Base-by-base conservation (phyloP, 352 stramenopile species). In the Phytophthora vignae region DNA sequence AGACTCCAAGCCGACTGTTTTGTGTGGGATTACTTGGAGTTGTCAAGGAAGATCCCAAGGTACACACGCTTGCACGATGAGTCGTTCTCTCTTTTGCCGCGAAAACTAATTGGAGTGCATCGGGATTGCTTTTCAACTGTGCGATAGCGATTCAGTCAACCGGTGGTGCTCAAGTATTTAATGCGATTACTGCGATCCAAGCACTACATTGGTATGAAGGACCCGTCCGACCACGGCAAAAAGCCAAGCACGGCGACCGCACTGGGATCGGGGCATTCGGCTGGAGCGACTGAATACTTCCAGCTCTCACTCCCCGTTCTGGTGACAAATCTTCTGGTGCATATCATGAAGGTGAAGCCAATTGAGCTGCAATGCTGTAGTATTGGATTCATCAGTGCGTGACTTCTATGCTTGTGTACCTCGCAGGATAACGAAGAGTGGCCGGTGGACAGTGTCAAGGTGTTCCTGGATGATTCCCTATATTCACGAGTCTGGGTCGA, bases 391-490 rank as follows among this genome's bases (percentile, higher is more conserved):
- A 14, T 63, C 40, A 60, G 14, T 29, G 55, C 46, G 17, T 55
- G 40, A 19, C 25, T 29, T 33, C 25, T 11, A 11, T 60, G 7
- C 19, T 57, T 55, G 3, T 60, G 4, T 25, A 22, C 5, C 7
- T 14, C 55, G 14, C 33, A 92, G 83, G 69, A 88, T 52, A 61
- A 50, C 17, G 60, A 82, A 12, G 77, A 82, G 6, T 95, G 88
- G 88, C 85, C 88, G 15, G 76, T 92, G 22, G 90, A 96, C 67
- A 95, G 85, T 58, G 81, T 95, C 33, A 96, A 95, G 67, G 90
- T 96, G 17, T 96, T 95, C 73, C 67, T 96, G 3, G 88, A 95
- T 46, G 90, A 96, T 71, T 93, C 90, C 4, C 74, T 96, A 11
- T 88, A 87, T 64, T 80, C 84, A n/a, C 82, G 90, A 50, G 73